Percentiles rank a stretch among this genome's conserved stretches.
Conservation (phyloP, 257 asterid species). For the Solanum paucissectum region DNA sequence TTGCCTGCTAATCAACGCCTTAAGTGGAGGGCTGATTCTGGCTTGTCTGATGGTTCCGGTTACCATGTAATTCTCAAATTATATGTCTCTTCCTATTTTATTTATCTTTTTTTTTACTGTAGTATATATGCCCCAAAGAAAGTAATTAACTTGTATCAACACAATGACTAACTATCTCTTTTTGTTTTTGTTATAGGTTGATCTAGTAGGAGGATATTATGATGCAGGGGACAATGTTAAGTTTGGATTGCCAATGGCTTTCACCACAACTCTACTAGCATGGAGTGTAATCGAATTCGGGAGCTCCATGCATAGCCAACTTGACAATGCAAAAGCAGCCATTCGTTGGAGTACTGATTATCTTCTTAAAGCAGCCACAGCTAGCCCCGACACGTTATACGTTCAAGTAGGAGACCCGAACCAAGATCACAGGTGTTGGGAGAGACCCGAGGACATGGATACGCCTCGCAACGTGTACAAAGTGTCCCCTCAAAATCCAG, state of each 20-base stretch:
- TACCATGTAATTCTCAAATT: slow-evolving; percentile 26
- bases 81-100: no score
- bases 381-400: slow-evolving; percentile 48
- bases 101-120: no score
- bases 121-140: no score
- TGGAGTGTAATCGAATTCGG: slow-evolving; percentile 87
- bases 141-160: no score
- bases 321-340: slow-evolving; percentile 43
- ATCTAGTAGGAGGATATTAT: slow-evolving; percentile 76
- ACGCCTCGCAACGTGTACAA: slow-evolving; percentile 51
- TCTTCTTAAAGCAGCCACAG: slow-evolving; percentile 75
- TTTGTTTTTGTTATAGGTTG: slow-evolving; percentile 28
- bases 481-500: slow-evolving; percentile 60
- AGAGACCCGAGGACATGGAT: slow-evolving; percentile 89
- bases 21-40: slow-evolving; percentile 66
- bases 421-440: slow-evolving; percentile 78
- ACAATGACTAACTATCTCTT: background rate
- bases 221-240: slow-evolving; percentile 87
- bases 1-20: slow-evolving; percentile 47
- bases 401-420: slow-evolving; percentile 80
- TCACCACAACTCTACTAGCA: slow-evolving; percentile 63
- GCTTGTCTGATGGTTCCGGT: slow-evolving; percentile 57
- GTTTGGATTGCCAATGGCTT: slow-evolving; percentile 86
- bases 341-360: slow-evolving; percentile 78
- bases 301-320: slow-evolving; percentile 34